Evolutionary conservation across 2,329 filamentous ascomycete genomes (phyloP).

Genomic region (Chaetomium globosum): DNA sequence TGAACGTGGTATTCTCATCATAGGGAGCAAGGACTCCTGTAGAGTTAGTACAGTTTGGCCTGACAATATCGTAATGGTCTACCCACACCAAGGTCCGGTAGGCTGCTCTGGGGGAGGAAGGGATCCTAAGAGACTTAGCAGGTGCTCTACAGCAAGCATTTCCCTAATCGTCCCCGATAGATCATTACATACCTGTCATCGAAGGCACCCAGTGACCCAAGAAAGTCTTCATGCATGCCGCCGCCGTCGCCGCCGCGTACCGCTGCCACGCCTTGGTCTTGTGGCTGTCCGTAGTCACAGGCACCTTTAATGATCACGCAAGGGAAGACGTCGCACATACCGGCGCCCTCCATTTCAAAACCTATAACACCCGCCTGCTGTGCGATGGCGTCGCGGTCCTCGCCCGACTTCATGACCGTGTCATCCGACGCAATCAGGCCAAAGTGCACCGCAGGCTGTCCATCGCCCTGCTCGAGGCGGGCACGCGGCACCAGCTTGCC

Average conservation of each 20-base stretch:
- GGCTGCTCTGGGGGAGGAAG: no score
- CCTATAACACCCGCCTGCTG: constrained; percentile 10
- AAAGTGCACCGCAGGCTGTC: not conserved
- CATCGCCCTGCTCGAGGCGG: constrained; percentile 13
- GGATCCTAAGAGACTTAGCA: no score
- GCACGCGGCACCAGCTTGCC: constrained; percentile 15
- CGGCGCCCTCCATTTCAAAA: constrained; percentile 23
- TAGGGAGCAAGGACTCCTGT: no score
- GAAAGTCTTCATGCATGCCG: constrained; percentile 14
- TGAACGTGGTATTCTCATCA: no score
- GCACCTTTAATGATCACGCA: constrained; percentile 23
- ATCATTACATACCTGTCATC: no score
- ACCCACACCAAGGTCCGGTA: no score
- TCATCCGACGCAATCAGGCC: constrained; percentile 6
- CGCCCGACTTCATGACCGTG: constrained; percentile 16
- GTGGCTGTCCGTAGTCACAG: constrained; percentile 24
- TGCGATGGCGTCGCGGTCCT: constrained; percentile 22
- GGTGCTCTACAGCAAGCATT: no score
- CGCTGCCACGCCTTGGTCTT: constrained; percentile 24
- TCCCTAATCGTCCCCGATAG: no score
- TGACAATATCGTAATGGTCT: no score
- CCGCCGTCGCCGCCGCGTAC: constrained; percentile 14
- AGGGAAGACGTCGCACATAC: constrained; percentile 22
- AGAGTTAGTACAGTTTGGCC: no score
- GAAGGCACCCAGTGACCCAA: not conserved